Evolutionary conservation across 441 rosid species (phyloP).

Genomic region (Gossypium gossypioides): DNA sequence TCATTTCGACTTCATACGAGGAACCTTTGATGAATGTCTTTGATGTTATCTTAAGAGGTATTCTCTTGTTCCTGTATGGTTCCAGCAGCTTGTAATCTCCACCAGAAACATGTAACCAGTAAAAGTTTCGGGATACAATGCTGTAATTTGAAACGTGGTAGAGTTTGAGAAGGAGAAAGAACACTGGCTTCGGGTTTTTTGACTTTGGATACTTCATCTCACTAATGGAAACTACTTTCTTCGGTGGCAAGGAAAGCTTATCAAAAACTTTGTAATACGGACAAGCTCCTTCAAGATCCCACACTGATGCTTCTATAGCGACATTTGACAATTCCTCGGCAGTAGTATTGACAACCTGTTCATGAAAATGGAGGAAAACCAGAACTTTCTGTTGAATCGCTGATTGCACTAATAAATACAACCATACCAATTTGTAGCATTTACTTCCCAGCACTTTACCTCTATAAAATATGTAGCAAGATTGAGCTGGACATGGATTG

Average conservation of each 20-base stretch:
- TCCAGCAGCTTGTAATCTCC: constrained; percentile 73
- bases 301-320: constrained; percentile 75
- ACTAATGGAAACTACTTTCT: constrained; percentile 47
- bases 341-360: constrained; percentile 75
- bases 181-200: constrained; percentile 64
- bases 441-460: constrained; percentile 27
- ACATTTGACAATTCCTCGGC: constrained; percentile 45
- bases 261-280: constrained; percentile 58
- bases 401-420: neutral
- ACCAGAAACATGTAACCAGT: constrained; percentile 83
- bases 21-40: constrained; percentile 46
- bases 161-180: constrained; percentile 84
- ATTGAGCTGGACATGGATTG: constrained; percentile 83
- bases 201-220: constrained; percentile 79
- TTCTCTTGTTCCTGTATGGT: constrained; percentile 55
- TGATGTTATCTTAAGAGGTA: constrained; percentile 68
- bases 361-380: neutral
- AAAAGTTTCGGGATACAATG: constrained; percentile 79
- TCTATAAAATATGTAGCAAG: constrained; percentile 65
- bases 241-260: constrained; percentile 48
- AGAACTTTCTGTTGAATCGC: neutral
- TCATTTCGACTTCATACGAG: constrained; percentile 59
- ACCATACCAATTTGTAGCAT: neutral
- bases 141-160: constrained; percentile 48
- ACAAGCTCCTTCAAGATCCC: constrained; percentile 81